phyloP scores from a whole-genome alignment of 306 rosid species.

The Pterocarpus santalinus region DNA sequence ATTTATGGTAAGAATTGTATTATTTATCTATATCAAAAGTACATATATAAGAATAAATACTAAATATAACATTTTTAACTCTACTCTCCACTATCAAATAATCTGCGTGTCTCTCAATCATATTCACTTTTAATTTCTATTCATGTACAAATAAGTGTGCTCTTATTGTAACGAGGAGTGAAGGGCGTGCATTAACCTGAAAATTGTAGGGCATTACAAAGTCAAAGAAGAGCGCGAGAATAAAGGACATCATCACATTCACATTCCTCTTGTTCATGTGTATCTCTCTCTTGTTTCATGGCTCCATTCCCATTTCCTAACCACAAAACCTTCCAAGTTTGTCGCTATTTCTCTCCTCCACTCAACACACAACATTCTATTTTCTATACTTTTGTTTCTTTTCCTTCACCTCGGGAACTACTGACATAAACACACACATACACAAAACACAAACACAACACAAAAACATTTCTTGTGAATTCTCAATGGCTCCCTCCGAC shows the following conservation, averaged over 20 bases:
- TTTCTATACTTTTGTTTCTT: neutral
- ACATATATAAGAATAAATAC: too few relatives aligned
- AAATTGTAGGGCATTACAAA: constrained; percentile 27
- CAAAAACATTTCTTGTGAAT: neutral
- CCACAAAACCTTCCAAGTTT: constrained; percentile 52
- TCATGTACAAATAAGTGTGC: too few relatives aligned
- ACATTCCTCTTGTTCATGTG: neutral
- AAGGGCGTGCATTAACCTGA: neutral
- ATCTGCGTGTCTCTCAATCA: too few relatives aligned
- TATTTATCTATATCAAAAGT: too few relatives aligned
- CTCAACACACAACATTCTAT: constrained; percentile 3
- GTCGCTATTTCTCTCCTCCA: constrained; percentile 38
- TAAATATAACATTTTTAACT: too few relatives aligned
- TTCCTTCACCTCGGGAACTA: neutral
- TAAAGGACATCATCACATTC: constrained; percentile 8
- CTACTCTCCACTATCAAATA: too few relatives aligned
- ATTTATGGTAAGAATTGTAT: too few relatives aligned
- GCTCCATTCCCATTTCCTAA: constrained; percentile 13
- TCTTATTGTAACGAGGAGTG: neutral
- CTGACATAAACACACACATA: neutral
- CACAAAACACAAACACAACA: neutral
- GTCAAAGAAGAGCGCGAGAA: constrained; percentile 53
- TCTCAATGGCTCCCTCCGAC: constrained; percentile 55
- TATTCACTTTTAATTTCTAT: too few relatives aligned
- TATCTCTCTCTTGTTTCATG: neutral